Evolutionary conservation across 139 green algal species (phyloP).

Genomic region (Microglena sp.): DNA sequence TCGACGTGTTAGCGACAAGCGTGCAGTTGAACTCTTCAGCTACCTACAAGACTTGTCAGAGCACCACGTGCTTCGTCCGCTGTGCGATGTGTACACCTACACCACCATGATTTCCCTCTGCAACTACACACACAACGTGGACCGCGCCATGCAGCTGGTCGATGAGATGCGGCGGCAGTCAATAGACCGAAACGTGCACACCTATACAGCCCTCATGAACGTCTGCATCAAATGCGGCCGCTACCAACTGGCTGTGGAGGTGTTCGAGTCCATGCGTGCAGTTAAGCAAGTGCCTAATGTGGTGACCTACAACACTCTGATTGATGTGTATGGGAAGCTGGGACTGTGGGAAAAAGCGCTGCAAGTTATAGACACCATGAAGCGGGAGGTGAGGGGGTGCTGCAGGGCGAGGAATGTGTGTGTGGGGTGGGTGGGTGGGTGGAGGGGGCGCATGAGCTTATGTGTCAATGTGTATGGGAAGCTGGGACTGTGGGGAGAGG

Average conservation of each 20-base stretch:
- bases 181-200: conserved; percentile 65
- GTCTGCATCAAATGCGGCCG: conserved; percentile 73
- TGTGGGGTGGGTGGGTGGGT: too few relatives aligned
- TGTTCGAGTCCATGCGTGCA: conserved; percentile 55
- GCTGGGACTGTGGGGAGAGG: conserved; percentile 56
- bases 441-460: too few relatives aligned
- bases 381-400: conserved; percentile 20
- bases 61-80: conserved; percentile 31
- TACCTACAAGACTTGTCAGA: conserved; percentile 44
- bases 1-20: conserved; percentile 35
- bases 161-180: conserved; percentile 51
- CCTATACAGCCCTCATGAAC: conserved; percentile 77
- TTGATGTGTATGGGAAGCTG: conserved; percentile 63
- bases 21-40: conserved; percentile 72
- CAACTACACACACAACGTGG: conserved; percentile 58
- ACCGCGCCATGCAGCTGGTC: conserved; percentile 52
- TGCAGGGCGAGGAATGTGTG: too few relatives aligned
- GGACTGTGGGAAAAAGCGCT: conserved; percentile 57
- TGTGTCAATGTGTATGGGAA: conserved; percentile 67
- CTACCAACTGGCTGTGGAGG: conserved; percentile 54
- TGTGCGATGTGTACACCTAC: conserved; percentile 76
- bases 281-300: conserved; percentile 30
- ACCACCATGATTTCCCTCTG: conserved; percentile 73
- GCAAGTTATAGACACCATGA: conserved; percentile 40
- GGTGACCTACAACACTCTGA: conserved; percentile 50